Conservation (phyloP, 192 early-diverging fungal genomes). For the Phycomyces nitens region DNA sequence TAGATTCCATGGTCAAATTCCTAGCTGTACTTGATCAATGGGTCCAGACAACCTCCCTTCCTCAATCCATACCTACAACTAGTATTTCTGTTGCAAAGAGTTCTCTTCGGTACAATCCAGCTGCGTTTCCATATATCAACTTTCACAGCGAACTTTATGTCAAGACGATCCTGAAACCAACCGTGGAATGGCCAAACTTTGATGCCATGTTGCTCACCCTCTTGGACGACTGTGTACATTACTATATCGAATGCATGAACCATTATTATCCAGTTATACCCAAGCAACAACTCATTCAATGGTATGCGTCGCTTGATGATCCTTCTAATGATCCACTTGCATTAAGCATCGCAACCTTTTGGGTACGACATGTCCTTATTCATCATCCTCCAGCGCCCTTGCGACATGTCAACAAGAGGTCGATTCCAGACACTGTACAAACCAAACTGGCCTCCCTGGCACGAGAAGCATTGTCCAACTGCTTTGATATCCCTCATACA, state of each 20-base stretch:
- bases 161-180: not conserved
- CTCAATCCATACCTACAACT: not conserved
- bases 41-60: not conserved
- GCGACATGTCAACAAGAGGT: slow-evolving; percentile 7
- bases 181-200: slow-evolving; percentile 1
- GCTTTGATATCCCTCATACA: slow-evolving; percentile 20
- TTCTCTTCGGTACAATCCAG: not conserved
- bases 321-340: slow-evolving; percentile 21
- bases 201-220: not conserved
- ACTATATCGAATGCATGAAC: slow-evolving; percentile 23
- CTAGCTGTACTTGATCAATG: not conserved
- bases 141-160: slow-evolving; percentile 14
- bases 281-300: slow-evolving; percentile 8
- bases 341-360: slow-evolving; percentile 16
- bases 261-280: slow-evolving; percentile 25
- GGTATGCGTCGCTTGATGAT: slow-evolving; percentile 25
- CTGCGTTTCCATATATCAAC: slow-evolving; percentile 1
- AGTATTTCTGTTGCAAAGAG: no score
- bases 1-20: not conserved
- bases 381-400: slow-evolving; percentile 17
- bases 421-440: slow-evolving; percentile 21
- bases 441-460: slow-evolving; percentile 8
- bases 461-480: slow-evolving; percentile 18
- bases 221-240: slow-evolving; percentile 24
- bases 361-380: slow-evolving; percentile 25